Base-by-base conservation (phyloP, 2,329 filamentous ascomycete species). In the Claviceps paspali region DNA sequence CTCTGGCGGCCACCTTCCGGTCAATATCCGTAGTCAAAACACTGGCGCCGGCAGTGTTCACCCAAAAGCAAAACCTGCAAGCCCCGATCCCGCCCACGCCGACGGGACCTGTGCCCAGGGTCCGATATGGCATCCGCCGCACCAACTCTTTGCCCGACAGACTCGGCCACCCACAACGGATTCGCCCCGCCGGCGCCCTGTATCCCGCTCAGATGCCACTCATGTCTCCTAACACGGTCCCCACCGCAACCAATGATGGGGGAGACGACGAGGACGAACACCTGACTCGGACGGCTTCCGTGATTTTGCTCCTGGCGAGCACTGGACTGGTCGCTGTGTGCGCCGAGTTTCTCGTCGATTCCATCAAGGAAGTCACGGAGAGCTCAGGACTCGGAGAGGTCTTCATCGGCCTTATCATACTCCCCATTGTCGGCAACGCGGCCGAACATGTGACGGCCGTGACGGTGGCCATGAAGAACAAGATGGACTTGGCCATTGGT, bases 361-460 rank as follows among this genome's bases (percentile, higher is more conserved):
- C 77, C 27, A 87, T 87, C 46, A 73, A 81, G 36, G 66, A 65
- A 5, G 75, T 87, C 55, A 73, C 81, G 2, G 58, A 63, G 14
- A 56, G 63, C 3, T 75, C 72, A 11, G 60, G 58, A 10, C 63
- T 87, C 41, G 80, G 70, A 43, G 69, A 82, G 50, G 79, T 81
- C 24, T 87, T 88, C 45, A 77, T 87, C 43, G 82, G 82, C 48
- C 67, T 87, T 9, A 86, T 88, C 47, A 73, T 88, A 36, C 62
- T 88, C 4, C 82, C 82, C 7, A 85, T 87, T 47, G 82, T 86
- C n/a, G 80, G 82, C 28, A 87, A 87, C 49, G 82, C 82, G 2
- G 82, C 81, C 11, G 82, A 87, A 60, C 82, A 87, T 62, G 79
- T 82, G 15, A 86, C 82, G 0, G 82, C 82, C 6, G 80, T 87